Percentiles rank a stretch among this genome's conserved stretches.
Conservation (phyloP, 169 alveolate genomes). For the Eimeria sp. region DNA sequence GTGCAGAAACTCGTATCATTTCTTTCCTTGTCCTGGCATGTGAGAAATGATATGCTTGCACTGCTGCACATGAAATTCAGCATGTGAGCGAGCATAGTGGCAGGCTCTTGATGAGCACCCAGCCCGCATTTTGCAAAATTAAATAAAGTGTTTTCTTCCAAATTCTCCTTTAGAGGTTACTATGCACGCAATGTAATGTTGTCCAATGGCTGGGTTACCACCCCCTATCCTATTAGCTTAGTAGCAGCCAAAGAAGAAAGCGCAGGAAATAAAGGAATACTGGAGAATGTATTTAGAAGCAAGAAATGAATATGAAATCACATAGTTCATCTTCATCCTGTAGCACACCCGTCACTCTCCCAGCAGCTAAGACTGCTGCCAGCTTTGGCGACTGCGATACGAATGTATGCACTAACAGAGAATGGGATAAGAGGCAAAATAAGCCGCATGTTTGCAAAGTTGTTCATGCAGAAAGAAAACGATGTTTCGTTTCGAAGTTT, state of each 20-base stretch:
- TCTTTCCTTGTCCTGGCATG: neutral
- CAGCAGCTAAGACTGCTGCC: neutral
- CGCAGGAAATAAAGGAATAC: neutral
- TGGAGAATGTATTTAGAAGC: neutral
- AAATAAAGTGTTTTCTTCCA: neutral
- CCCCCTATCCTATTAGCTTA: neutral
- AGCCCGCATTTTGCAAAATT: neutral
- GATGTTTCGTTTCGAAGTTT: neutral
- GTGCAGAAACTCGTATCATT: neutral
- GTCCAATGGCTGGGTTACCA: neutral
- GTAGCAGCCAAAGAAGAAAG: neutral
- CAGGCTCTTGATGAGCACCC: neutral
- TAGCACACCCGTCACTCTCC: neutral
- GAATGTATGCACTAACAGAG: neutral
- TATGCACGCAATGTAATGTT: neutral
- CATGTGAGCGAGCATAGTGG: neutral
- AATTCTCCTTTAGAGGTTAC: neutral
- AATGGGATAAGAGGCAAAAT: neutral
- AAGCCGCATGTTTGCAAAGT: too few species aligned
- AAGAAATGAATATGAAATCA: neutral
- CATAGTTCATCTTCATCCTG: neutral
- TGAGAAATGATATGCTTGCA: neutral
- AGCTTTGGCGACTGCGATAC: neutral
- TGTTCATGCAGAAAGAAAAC: neutral
- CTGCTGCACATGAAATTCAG: neutral